phyloP scores from a whole-genome alignment of 352 stramenopile species.

The Albugo laibachii region DNA sequence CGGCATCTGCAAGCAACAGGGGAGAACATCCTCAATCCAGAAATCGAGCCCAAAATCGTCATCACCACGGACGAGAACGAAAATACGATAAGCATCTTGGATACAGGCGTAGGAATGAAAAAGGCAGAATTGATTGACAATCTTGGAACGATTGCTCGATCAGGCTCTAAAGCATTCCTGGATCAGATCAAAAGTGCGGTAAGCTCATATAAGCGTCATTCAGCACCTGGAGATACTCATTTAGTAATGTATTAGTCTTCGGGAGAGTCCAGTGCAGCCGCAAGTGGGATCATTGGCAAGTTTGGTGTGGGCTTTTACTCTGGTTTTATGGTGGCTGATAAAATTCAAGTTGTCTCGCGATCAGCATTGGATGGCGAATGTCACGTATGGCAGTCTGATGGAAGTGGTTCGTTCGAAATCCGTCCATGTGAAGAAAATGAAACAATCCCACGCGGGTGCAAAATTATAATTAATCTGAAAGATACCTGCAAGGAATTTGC shows the following conservation, averaged over 20 bases:
- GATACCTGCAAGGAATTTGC: slow-evolving; percentile 92
- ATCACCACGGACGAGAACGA: slow-evolving; percentile 92
- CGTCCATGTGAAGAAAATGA: slow-evolving; percentile 28
- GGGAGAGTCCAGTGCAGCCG: slow-evolving; percentile 39
- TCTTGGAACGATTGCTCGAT: slow-evolving; percentile 97
- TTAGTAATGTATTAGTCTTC: slow-evolving; percentile 10
- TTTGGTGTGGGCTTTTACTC: slow-evolving; percentile 99
- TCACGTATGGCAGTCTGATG: slow-evolving; percentile 61
- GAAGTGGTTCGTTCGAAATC: slow-evolving; percentile 67
- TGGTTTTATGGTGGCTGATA: slow-evolving; percentile 97
- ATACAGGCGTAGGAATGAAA: slow-evolving; percentile 97
- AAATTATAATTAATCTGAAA: slow-evolving; percentile 96
- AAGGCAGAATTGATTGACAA: slow-evolving; percentile 94
- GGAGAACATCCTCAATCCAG: slow-evolving; percentile 40
- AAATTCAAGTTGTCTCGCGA: slow-evolving; percentile 85
- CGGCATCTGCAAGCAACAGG: slow-evolving; percentile 82
- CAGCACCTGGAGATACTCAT: background rate
- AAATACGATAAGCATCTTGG: slow-evolving; percentile 93
- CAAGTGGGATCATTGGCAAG: slow-evolving; percentile 94
- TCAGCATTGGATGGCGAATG: slow-evolving; percentile 32
- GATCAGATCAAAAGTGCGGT: slow-evolving; percentile 77
- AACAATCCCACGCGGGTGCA: slow-evolving; percentile 75
- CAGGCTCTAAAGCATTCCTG: slow-evolving; percentile 93
- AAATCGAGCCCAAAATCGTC: slow-evolving; percentile 89
- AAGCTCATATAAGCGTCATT: background rate